Evolutionary conservation across 345 rosid species (phyloP), one percentile per base, ranked within the genome.

Genomic region (Moringa oleifera): DNA sequence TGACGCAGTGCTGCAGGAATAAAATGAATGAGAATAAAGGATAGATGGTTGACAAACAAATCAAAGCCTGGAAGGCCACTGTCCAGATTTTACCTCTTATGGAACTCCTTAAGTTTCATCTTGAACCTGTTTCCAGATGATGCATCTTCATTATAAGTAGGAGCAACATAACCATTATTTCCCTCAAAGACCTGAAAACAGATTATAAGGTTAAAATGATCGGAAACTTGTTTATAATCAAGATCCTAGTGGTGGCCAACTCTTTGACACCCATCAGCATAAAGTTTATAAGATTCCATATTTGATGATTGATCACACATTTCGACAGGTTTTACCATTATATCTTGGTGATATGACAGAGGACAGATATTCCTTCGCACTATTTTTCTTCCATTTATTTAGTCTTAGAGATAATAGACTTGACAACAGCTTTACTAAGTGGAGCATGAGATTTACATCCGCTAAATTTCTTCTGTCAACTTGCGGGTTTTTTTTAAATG

Each of bases 61-160:
- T 1, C 18, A 15, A 51, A 11, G 45, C 16, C 11, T 20, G 9
- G 20, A 19, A 62, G 19, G 46, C 17, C 23, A 52, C 68, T 28
- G 41, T 65, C 53, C 15, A 22, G 58, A 69, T 24, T 50, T 67
- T 78, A 92, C 97, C 82, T 92, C 74, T 60, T 80, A 64, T 80
- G 96, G 53, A 92, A 80, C 77, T 92, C 98, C 67, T 83, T 85
- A 54, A 92, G 82, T 71, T 79, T 87, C 91, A 87, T 81, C 77
- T 79, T 87, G 47, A 92, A 79, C 78, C 81, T 79, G 76, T 77
- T 91, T 73, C 90, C 96, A 24, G 96, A 78, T n/a, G 88, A 62
- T 49, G 77, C 61, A 46, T 79, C 90, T 54, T 80, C 95, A 54
- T 81, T 71, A 57, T 73, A 83, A 31, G 79, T 58, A 21, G 86